Percentiles rank a stretch among this genome's conserved stretches.
Evolutionary conservation across 2,329 filamentous ascomycete species (phyloP).

Genomic region (Graphium sp.): DNA sequence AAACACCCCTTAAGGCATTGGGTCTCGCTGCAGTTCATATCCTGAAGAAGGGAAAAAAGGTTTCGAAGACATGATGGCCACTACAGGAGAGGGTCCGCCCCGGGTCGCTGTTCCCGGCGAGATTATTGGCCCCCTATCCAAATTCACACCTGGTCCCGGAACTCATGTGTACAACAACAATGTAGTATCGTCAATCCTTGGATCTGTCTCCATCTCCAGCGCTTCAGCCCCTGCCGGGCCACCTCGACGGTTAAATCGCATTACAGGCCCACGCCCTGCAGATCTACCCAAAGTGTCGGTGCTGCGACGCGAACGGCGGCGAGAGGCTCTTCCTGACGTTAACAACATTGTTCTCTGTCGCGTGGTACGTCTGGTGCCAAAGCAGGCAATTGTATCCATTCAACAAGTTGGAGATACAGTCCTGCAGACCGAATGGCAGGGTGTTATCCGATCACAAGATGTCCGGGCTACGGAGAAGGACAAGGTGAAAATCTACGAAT

Average conservation of each 20-base stretch:
- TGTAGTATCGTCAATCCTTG: conserved; percentile 71
- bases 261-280: conserved; percentile 25
- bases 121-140: conserved; percentile 48
- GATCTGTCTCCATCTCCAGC: conserved; percentile 42
- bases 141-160: conserved; percentile 60
- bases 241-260: conserved; percentile 42
- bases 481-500: conserved; percentile 77
- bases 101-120: conserved; percentile 67
- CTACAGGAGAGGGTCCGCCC: conserved; percentile 15
- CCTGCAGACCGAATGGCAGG: conserved; percentile 67
- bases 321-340: conserved; percentile 68
- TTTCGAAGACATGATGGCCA: conserved; percentile 17
- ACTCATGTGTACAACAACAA: conserved; percentile 65
- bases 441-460: conserved; percentile 74
- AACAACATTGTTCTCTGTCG: conserved; percentile 66
- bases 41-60: too few relatives aligned
- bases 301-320: conserved; percentile 28
- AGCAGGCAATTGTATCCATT: conserved; percentile 75
- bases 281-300: conserved; percentile 39
- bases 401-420: conserved; percentile 62
- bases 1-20: too few relatives aligned
- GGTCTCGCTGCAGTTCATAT: too few relatives aligned
- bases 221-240: conserved; percentile 28
- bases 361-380: conserved; percentile 70
- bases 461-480: conserved; percentile 93